Evolutionary conservation across 2,329 filamentous ascomycete species (phyloP).

Genomic region (Hirsutella thompsonii): DNA sequence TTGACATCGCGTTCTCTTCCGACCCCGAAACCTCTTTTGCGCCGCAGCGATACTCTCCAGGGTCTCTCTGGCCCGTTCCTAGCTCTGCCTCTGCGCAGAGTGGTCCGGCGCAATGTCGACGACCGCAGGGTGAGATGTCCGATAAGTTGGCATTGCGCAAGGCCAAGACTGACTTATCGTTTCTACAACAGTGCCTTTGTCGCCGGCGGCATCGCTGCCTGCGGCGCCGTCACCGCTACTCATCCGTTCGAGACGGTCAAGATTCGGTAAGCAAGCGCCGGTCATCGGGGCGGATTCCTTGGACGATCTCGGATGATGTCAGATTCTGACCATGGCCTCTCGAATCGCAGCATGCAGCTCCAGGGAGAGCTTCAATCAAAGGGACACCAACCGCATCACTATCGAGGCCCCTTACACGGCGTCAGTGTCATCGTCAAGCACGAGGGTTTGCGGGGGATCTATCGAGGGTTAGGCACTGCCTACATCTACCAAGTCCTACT

Average conservation of each 20-base stretch:
- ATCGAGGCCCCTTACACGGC: slow-evolving; percentile 83
- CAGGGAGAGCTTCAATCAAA: slow-evolving; percentile 91
- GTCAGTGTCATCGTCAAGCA: slow-evolving; percentile 82
- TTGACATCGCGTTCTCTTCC: no score
- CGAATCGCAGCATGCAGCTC: slow-evolving; percentile 61
- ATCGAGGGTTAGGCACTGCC: slow-evolving; percentile 80
- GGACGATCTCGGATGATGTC: no score
- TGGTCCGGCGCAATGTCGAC: slow-evolving; percentile 9
- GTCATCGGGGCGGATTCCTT: not conserved
- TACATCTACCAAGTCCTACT: slow-evolving; percentile 95
- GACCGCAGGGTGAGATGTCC: slow-evolving; percentile 26
- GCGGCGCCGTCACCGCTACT: slow-evolving; percentile 92
- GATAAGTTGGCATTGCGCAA: not conserved
- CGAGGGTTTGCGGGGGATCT: slow-evolving; percentile 74
- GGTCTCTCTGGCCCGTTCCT: not conserved
- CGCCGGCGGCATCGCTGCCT: slow-evolving; percentile 90
- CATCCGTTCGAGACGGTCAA: slow-evolving; percentile 99
- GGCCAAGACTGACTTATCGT: slow-evolving; percentile 5
- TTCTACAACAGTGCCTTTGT: slow-evolving; percentile 59
- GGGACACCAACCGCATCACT: slow-evolving; percentile 72
- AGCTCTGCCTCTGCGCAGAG: not conserved
- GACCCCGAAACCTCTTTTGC: no score
- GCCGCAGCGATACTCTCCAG: no score
- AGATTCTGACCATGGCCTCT: not conserved
- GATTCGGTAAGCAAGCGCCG: slow-evolving; percentile 56